phyloP scores from a whole-genome alignment of 257 asterid species.

The Verbascum thapsus region DNA sequence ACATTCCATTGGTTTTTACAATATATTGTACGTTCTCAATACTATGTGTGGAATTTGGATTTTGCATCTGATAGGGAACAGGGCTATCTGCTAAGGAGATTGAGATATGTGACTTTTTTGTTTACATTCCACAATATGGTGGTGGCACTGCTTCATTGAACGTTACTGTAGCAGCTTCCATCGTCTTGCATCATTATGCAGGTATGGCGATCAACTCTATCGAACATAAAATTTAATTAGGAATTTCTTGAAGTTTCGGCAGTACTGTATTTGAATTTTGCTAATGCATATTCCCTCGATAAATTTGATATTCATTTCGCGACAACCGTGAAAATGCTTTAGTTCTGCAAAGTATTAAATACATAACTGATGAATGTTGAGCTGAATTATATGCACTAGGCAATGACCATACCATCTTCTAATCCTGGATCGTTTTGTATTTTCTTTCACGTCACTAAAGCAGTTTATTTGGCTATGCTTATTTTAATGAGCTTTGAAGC shows the following conservation, averaged over 20 bases:
- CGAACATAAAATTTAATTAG: not conserved
- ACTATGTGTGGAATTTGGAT: not conserved
- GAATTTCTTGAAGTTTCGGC: not conserved
- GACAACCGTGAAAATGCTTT: too few species aligned
- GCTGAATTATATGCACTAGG: too few species aligned
- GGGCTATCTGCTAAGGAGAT: conserved; percentile 95
- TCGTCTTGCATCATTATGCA: conserved; percentile 90
- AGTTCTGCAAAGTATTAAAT: too few species aligned
- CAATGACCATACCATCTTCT: too few species aligned
- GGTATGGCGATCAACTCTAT: conserved; percentile 42
- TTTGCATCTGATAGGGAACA: conserved; percentile 59
- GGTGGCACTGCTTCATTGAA: conserved; percentile 95
- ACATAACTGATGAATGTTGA: too few species aligned
- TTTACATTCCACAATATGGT: conserved; percentile 95
- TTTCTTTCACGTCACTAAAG: too few species aligned
- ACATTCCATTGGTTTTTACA: conserved; percentile 13
- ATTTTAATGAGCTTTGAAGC: too few species aligned
- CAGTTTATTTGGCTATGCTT: too few species aligned
- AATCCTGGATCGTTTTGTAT: too few species aligned
- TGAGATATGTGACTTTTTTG: conserved; percentile 91
- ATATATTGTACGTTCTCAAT: not conserved
- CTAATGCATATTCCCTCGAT: too few species aligned
- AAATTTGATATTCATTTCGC: too few species aligned
- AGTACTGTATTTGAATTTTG: not conserved
- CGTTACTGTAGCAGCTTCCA: conserved; percentile 95